Conservation (phyloP, 176 grass and related monocot genomes). For the Carex scoparia region DNA sequence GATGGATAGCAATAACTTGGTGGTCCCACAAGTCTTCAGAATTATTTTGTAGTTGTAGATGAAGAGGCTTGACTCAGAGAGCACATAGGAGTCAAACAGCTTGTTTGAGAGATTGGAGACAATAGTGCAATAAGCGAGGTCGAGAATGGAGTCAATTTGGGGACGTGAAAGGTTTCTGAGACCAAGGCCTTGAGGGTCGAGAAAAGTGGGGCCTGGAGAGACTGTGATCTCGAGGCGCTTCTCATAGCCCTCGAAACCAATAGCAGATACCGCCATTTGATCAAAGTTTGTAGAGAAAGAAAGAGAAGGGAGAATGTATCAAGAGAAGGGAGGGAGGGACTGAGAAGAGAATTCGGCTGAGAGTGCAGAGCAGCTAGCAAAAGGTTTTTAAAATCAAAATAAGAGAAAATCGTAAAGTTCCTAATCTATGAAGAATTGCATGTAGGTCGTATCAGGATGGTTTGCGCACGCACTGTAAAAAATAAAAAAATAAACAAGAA, state of each 20-base stretch:
- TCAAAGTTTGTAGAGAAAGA: conserved; percentile 28
- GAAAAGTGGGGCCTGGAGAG: conserved; percentile 62
- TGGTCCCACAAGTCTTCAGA: conserved; percentile 87
- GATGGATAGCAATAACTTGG: conserved; percentile 70
- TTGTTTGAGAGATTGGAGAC: conserved; percentile 76
- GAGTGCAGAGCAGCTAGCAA: conserved; percentile 58
- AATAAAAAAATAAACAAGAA: conserved; percentile 11
- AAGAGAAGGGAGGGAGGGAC: conserved; percentile 6
- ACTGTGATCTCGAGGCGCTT: conserved; percentile 85
- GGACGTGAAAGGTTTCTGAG: conserved; percentile 52
- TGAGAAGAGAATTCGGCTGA: conserved; percentile 24
- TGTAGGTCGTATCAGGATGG: conserved; percentile 76
- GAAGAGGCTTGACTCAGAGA: conserved; percentile 90
- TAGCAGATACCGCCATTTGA: conserved; percentile 56
- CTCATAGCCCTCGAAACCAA: conserved; percentile 94
- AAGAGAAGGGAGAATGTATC: neutral
- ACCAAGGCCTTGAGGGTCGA: conserved; percentile 52
- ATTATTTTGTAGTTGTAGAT: conserved; percentile 74
- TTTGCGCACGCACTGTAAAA: conserved; percentile 68
- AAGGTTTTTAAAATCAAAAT: conserved; percentile 27
- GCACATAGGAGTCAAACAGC: conserved; percentile 75
- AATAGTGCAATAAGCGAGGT: conserved; percentile 73
- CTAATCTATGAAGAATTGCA: conserved; percentile 54
- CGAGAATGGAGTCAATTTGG: conserved; percentile 71
- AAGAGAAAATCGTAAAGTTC: conserved; percentile 28